Percentiles rank a stretch among this genome's conserved stretches.
Conservation (phyloP, 352 stramenopile species). For the Aphanomyces cochlioides region DNA sequence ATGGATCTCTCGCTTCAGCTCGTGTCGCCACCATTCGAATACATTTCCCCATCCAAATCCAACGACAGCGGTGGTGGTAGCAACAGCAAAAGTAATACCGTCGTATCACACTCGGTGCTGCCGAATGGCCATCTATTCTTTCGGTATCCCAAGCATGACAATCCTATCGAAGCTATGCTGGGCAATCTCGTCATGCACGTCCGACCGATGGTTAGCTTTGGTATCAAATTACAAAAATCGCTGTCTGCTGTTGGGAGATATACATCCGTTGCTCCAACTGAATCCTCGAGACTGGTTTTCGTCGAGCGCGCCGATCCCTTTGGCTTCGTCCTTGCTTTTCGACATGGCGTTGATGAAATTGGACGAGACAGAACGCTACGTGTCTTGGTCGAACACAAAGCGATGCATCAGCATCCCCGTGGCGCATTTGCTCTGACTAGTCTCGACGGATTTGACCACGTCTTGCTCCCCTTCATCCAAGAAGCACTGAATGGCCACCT, state of each 20-base stretch:
- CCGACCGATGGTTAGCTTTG: slow-evolving; percentile 77
- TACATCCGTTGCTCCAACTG: slow-evolving; percentile 46
- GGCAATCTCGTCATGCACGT: slow-evolving; percentile 83
- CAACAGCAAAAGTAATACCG: slow-evolving; percentile 26
- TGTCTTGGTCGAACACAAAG: slow-evolving; percentile 70
- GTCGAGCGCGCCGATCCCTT: slow-evolving; percentile 80
- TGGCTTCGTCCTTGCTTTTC: slow-evolving; percentile 67
- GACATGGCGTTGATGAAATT: slow-evolving; percentile 40
- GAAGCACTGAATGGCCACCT: slow-evolving; percentile 76
- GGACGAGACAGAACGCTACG: slow-evolving; percentile 54
- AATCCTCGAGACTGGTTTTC: slow-evolving; percentile 50
- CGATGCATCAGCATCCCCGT: slow-evolving; percentile 48
- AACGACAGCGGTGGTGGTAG: background rate
- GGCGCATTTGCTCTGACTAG: slow-evolving; percentile 85
- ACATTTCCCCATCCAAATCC: slow-evolving; percentile 51
- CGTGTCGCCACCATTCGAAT: slow-evolving; percentile 57
- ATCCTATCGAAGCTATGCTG: slow-evolving; percentile 80
- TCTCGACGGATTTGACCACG: slow-evolving; percentile 71
- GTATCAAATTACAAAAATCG: slow-evolving; percentile 75
- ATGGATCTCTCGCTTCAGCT: slow-evolving; percentile 81
- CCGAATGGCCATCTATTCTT: slow-evolving; percentile 71
- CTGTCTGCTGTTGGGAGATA: slow-evolving; percentile 52
- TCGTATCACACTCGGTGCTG: slow-evolving; percentile 60
- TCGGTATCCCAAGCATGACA: slow-evolving; percentile 74
- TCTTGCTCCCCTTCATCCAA: slow-evolving; percentile 83